These are phyloP conservation scores for Venturia effusa DNA, from an alignment of 2,329 filamentous ascomycete genomes.

Conservation along the genomic window DNA sequence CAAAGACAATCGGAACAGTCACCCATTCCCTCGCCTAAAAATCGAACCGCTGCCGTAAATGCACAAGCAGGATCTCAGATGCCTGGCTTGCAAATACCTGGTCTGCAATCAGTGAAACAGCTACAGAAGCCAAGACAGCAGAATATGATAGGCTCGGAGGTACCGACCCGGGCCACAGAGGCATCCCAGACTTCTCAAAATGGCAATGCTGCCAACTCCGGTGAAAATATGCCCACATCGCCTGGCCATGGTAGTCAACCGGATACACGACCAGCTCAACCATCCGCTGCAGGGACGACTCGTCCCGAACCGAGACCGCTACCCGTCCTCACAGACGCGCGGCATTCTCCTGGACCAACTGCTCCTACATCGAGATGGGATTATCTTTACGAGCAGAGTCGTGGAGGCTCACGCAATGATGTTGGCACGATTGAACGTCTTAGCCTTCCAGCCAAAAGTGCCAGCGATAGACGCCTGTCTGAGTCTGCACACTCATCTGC, in stretches of 20 bases:
- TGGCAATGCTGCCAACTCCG: neutral
- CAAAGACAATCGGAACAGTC: neutral
- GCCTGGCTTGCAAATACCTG: neutral
- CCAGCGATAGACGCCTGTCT: neutral
- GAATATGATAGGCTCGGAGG: neutral
- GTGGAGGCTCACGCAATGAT: neutral
- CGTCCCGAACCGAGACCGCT: neutral
- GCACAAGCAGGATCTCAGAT: neutral
- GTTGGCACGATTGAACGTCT: neutral
- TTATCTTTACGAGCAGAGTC: neutral
- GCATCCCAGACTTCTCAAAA: neutral
- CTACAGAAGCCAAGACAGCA: neutral
- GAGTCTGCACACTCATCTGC: neutral
- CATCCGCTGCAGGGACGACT: conserved; percentile 2
- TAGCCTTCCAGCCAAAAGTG: neutral
- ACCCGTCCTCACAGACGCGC: neutral
- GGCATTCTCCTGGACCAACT: neutral
- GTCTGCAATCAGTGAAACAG: neutral
- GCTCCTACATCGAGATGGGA: neutral
- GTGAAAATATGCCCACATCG: neutral
- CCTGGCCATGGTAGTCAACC: neutral
- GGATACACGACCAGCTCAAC: neutral
- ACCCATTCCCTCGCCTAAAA: neutral
- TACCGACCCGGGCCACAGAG: neutral
- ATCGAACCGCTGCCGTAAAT: neutral